Evolutionary conservation across 2,329 filamentous ascomycete genomes (phyloP), one percentile per base, ranked within the genome.

Genomic region (Lachnellula arida): DNA sequence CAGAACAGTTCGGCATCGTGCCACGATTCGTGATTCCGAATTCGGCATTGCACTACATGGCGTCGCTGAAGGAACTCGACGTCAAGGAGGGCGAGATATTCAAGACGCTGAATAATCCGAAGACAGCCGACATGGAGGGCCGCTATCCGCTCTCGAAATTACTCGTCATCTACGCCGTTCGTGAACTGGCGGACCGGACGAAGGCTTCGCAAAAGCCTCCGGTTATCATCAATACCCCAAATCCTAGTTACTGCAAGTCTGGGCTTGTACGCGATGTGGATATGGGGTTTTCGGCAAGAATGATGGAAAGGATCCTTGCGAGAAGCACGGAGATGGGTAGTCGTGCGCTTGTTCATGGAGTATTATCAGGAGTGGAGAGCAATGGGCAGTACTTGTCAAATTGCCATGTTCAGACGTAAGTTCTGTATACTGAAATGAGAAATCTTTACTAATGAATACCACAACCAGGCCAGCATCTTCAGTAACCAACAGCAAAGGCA

Each of bases 311-410:
- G 11, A 6, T 74, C 19, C 51, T 77, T 37, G 77, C 72, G 2
- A 70, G 78, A 19, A 71, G 71, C 0, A 73, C 75, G 0, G 80
- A 81, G 67, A 71, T 73, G 3, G 79, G 80, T 1, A 74, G 71
- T 55, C 71, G 79, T 12, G 78, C 74, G 19, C 37, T 63, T 0
- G 46, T 63, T 44, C 3, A 60, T 4, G 49, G 42, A 76, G 37
- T 69, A 78, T 4, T 65, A 67, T 75, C 68, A 22, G 35, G 35
- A 14, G 12, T 11, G 5, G 55, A 57, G 23, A 57, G 52, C 9
- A 62, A 70, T 54, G 68, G 67, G 4, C 19, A 58, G 34, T 65
- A 64, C 46, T 58, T 66, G 59, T 48, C 39, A 12, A 37, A 59
- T 4, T 55, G 53, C 23, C 34, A 56, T 23, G 54, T 59, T 22